These are phyloP conservation scores for Pseudofabraea citricarpa DNA, from an alignment of 2,329 filamentous ascomycete genomes.

Conservation along the genomic window DNA sequence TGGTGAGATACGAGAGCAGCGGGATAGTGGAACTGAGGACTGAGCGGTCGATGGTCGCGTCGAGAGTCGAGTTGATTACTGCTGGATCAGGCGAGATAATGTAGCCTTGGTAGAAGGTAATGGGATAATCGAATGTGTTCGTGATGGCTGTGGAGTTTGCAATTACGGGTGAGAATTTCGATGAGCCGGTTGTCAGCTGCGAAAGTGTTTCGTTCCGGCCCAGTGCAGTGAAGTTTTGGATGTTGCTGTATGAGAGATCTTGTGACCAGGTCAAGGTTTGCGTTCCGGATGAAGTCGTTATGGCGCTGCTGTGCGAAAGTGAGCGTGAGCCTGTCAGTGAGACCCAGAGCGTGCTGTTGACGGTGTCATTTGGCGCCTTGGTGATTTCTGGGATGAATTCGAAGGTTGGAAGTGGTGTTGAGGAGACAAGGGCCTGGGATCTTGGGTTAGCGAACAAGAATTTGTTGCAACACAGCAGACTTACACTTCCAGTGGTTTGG, in stretches of 20 bases:
- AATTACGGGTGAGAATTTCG: conserved; percentile 8
- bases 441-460: no score
- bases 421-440: conserved; percentile 9
- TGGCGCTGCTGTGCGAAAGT: conserved; percentile 11
- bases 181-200: conserved; percentile 11
- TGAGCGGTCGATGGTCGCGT: conserved; percentile 13
- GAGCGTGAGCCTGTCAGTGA: conserved; percentile 9
- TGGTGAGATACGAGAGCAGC: conserved; percentile 15
- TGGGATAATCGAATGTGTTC: conserved; percentile 12
- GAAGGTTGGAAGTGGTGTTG: conserved; percentile 5
- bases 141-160: conserved; percentile 2
- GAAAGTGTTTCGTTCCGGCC: conserved; percentile 16
- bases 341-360: conserved; percentile 11
- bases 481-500: conserved; percentile 9
- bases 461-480: neutral
- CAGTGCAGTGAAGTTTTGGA: conserved; percentile 12
- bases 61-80: conserved; percentile 9
- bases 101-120: conserved; percentile 11
- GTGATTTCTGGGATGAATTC: conserved; percentile 8
- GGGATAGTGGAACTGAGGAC: conserved; percentile 6
- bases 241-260: conserved; percentile 12
- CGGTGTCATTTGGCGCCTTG: neutral
- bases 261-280: conserved; percentile 13
- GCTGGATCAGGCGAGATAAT: conserved; percentile 8
- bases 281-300: conserved; percentile 16